Base-by-base conservation (phyloP, 371 early-diverging fungal species). In the Syncephalastrum sp. region DNA sequence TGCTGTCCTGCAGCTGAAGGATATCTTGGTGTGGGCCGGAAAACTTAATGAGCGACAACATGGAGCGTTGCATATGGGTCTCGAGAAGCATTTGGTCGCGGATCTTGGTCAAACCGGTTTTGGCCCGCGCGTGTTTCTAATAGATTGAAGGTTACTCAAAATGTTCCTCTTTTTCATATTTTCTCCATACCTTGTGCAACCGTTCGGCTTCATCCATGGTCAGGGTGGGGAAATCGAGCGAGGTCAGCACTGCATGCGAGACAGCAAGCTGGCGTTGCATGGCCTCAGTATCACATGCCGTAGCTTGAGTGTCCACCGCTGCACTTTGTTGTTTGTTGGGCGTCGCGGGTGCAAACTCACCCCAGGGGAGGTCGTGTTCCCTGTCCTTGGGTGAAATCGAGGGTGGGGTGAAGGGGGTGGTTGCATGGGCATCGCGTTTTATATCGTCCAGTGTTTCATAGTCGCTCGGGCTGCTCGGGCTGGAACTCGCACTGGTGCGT, bases 21-120 rank as follows among this genome's bases (percentile, higher is more conserved):
- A 58, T 27, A 42, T 42, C 43, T 25, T 55, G 16, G 27, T 29
- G 12, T 15, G 24, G 42, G 3, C 25, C 42, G 4, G 53, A 33
- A 8, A 58, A 46, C 51, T 63, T 57, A 25, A 54, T 50, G 29
- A 63, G 15, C 3, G 59, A 53, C n/a, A 41, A 8, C n/a, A 54
- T 48, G 5, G 53, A 38, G 12, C 55, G 58, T 41, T 63, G 64
- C 8, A 55, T 50, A 23, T 55, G 19, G n/a, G 54, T 57, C 44
- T 63, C 64, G 23, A 54, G 12, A 1, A 43, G 38, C 14, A 63
- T 27, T 15, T 59, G 44, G 7, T 54, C 33, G 5, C 57, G 50
- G 42, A 63, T 51, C 2, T n/a, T 45, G 3, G 43, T 47, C 8
- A 54, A 27, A 13, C 14, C 27, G 8, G 53, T 14, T 27, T 25